Conservation (phyloP, 371 early-diverging fungal genomes). For the Mortierella sp. region DNA sequence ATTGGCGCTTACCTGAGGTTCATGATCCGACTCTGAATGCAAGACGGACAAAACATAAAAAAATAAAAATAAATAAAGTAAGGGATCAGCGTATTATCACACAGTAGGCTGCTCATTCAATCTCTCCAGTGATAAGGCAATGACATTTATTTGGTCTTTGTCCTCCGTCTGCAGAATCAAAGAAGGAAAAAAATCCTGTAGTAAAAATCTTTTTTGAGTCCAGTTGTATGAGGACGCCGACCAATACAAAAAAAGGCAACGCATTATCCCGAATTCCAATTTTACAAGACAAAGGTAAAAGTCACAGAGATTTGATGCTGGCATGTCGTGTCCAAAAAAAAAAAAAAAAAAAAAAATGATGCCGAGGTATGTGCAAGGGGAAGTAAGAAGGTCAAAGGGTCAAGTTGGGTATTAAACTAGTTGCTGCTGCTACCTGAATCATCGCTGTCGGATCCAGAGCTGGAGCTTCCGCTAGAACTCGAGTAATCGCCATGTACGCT, state of each 20-base stretch:
- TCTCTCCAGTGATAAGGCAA: slow-evolving; percentile 3
- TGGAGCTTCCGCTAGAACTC: slow-evolving; percentile 67
- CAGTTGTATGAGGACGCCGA: background rate
- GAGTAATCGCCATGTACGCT: slow-evolving; percentile 52
- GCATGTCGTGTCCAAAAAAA: background rate
- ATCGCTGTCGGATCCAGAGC: slow-evolving; percentile 79
- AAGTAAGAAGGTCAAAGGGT: background rate
- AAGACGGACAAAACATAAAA: background rate
- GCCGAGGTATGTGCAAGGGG: background rate
- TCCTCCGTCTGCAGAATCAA: slow-evolving; percentile 10
- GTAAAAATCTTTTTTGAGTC: background rate
- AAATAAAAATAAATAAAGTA: background rate
- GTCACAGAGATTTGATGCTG: background rate
- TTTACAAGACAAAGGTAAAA: background rate
- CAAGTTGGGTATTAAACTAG: slow-evolving; percentile 45
- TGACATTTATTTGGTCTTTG: slow-evolving; percentile 17
- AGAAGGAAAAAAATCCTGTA: background rate
- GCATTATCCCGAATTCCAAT: background rate
- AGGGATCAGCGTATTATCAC: background rate
- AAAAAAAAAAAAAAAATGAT: background rate
- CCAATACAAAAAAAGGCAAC: background rate
- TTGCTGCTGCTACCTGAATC: slow-evolving; percentile 82
- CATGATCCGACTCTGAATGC: slow-evolving; percentile 8
- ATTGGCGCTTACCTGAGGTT: background rate
- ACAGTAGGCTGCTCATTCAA: background rate